Evolutionary conservation across 768 basidiomycete genomes (phyloP).

Genomic region (Phylloporus sp.): DNA sequence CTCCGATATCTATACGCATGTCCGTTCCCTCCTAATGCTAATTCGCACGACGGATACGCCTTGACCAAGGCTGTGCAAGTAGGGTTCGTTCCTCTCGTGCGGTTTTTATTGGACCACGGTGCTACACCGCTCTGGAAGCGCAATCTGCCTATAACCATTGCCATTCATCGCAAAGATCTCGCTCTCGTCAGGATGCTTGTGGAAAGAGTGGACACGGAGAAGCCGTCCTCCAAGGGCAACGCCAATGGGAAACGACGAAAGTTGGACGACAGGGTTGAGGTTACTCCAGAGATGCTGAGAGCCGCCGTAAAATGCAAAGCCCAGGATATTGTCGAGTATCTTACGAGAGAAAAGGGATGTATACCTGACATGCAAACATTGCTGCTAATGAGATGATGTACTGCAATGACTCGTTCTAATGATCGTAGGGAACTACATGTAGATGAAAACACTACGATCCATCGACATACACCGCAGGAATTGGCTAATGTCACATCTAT

Average conservation of each 20-base stretch:
- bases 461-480: constrained; percentile 14
- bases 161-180: constrained; percentile 68
- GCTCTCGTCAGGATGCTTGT: constrained; percentile 70
- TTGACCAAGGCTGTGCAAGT: constrained; percentile 74
- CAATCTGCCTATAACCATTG: constrained; percentile 65
- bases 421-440: constrained; percentile 3
- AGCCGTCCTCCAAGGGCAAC: constrained; percentile 21
- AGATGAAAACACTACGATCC: constrained; percentile 10
- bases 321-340: constrained; percentile 64
- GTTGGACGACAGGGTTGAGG: constrained; percentile 54
- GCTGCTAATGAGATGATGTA: constrained; percentile 32
- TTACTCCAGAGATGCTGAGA: constrained; percentile 56
- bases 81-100: constrained; percentile 56
- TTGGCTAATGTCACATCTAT: constrained; percentile 25
- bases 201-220: constrained; percentile 40
- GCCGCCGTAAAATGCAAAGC: constrained; percentile 61
- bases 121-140: constrained; percentile 64
- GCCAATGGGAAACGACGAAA: constrained; percentile 43
- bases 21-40: constrained; percentile 43
- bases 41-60: constrained; percentile 78
- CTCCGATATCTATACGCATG: constrained; percentile 51
- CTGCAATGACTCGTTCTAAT: neutral
- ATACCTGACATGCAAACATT: constrained; percentile 70
- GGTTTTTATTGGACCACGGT: constrained; percentile 63
- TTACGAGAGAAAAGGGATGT: constrained; percentile 64